phyloP scores from a whole-genome alignment of 352 stramenopile genomes.

The Phytophthora pisi region DNA sequence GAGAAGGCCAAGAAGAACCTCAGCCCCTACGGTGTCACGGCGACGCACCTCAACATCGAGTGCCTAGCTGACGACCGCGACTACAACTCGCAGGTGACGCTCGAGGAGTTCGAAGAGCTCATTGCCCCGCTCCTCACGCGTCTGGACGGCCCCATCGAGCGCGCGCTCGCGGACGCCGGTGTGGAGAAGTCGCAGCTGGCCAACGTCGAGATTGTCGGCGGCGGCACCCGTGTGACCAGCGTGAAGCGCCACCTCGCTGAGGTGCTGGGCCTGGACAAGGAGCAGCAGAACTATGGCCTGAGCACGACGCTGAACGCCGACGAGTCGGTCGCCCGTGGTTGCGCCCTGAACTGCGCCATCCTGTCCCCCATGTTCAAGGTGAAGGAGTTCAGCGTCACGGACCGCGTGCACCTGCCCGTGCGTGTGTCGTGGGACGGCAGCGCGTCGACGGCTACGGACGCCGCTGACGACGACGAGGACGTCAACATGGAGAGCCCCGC shows the following conservation, averaged over 20 bases:
- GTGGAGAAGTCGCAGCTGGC: conserved; percentile 90
- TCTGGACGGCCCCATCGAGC: conserved; percentile 86
- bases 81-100: conserved; percentile 94
- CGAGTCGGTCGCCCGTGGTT: conserved; percentile 97
- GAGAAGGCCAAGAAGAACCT: conserved; percentile 99
- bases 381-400: conserved; percentile 90
- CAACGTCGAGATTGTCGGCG: conserved; percentile 97
- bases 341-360: conserved; percentile 98
- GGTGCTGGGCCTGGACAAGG: conserved; percentile 93
- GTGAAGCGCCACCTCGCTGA: conserved; percentile 94
- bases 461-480: conserved; percentile 84
- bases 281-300: conserved; percentile 96
- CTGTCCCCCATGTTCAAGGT: conserved; percentile 98
- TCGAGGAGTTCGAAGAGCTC: conserved; percentile 96
- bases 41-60: conserved; percentile 97
- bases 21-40: conserved; percentile 95
- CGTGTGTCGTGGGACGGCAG: conserved; percentile 93
- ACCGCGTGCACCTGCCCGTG: conserved; percentile 93
- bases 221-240: conserved; percentile 94
- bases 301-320: conserved; percentile 99
- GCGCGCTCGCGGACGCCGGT: conserved; percentile 87
- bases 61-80: conserved; percentile 98
- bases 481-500: conserved; percentile 72
- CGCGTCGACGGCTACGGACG: conserved; percentile 48
- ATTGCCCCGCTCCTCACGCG: conserved; percentile 89